Conservation (phyloP, 305 asterid species). For the Solanum hybrid region DNA sequence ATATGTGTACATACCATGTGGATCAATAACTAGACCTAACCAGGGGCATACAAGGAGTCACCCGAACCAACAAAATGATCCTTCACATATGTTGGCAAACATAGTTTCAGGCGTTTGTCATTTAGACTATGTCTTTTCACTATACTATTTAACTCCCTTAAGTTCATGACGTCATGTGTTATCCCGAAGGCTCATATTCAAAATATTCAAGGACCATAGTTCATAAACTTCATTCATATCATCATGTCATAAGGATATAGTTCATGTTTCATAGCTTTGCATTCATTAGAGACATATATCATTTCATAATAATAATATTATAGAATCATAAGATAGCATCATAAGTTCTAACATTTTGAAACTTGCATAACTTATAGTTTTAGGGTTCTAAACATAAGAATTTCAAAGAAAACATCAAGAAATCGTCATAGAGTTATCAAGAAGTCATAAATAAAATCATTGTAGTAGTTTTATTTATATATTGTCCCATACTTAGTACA, state of each 20-base stretch:
- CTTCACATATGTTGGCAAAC: background rate
- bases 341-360: too few species aligned
- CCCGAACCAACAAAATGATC: background rate
- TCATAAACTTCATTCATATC: background rate
- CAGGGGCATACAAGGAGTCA: background rate
- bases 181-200: too few species aligned
- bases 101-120: background rate
- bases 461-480: too few species aligned
- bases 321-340: too few species aligned
- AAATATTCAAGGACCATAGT: background rate
- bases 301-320: background rate
- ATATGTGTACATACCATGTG: background rate
- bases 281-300: background rate
- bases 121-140: background rate
- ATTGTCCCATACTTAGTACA: too few species aligned
- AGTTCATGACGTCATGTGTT: background rate
- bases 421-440: too few species aligned
- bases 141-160: background rate
- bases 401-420: too few species aligned
- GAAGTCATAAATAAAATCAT: too few species aligned
- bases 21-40: background rate
- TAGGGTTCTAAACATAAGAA: too few species aligned
- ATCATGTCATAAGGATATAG: background rate
- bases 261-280: background rate
- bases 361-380: too few species aligned